These are phyloP conservation scores for Strobilomyces confusus DNA, from an alignment of 768 basidiomycete genomes.

Conservation along the genomic window DNA sequence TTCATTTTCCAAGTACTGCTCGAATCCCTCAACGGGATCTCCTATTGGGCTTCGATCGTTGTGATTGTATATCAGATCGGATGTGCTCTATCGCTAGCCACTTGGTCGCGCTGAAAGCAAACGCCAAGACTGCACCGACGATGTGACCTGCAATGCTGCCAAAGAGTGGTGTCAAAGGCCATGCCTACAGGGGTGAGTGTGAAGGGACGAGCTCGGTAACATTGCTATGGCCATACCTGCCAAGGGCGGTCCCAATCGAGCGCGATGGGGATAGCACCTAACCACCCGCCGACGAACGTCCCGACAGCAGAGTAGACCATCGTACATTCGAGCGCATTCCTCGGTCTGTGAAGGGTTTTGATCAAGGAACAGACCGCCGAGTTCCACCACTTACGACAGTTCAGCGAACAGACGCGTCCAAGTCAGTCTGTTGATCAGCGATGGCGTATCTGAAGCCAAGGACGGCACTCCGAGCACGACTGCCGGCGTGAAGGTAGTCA, in stretches of 20 bases:
- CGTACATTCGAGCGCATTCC: conserved; percentile 69
- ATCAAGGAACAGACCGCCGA: neutral
- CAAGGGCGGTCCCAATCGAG: conserved; percentile 97
- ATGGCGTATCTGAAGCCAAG: conserved; percentile 36
- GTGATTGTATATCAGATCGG: conserved; percentile 18
- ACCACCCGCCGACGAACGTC: conserved; percentile 71
- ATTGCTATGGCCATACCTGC: conserved; percentile 64
- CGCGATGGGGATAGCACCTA: conserved; percentile 78
- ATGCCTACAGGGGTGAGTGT: conserved; percentile 49
- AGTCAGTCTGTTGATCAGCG: conserved; percentile 53
- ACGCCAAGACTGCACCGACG: conserved; percentile 50
- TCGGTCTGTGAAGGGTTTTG: conserved; percentile 36
- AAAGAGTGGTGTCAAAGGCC: conserved; percentile 77
- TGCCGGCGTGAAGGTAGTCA: conserved; percentile 63
- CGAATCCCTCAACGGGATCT: neutral
- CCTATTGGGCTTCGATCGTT: conserved; percentile 20
- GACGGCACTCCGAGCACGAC: conserved; percentile 66
- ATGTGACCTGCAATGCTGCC: conserved; percentile 70
- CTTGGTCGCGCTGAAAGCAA: conserved; percentile 40
- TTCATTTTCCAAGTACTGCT: no score
- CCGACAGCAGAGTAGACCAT: conserved; percentile 78
- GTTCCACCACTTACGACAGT: conserved; percentile 56
- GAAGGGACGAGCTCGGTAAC: neutral
- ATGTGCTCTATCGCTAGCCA: conserved; percentile 40
- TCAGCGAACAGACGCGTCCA: conserved; percentile 84